Conservation (phyloP, 2,329 filamentous ascomycete species). For the Camillea tinctor region DNA sequence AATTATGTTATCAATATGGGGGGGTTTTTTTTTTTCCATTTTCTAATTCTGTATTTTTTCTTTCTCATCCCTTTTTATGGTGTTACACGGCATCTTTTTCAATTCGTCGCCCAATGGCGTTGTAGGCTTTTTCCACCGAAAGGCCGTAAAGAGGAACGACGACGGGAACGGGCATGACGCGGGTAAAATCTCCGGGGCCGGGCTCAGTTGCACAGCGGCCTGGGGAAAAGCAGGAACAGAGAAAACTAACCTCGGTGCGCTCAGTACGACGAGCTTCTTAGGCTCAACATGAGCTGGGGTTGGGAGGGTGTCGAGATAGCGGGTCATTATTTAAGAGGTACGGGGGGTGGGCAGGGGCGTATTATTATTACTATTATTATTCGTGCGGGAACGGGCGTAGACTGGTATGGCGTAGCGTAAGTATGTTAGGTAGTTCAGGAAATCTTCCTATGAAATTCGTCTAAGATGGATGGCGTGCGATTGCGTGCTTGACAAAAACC, state of each 20-base stretch:
- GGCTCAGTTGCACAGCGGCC: not conserved
- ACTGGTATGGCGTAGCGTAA: too few species aligned
- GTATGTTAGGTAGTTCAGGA: not conserved
- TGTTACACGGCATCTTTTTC: not conserved
- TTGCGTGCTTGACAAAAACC: constrained; percentile 13
- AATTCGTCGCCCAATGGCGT: not conserved
- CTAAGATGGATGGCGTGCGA: constrained; percentile 10
- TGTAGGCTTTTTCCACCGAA: not conserved
- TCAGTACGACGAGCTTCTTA: constrained; percentile 38
- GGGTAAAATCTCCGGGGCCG: not conserved
- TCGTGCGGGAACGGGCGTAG: not conserved
- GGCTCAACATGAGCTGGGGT: constrained; percentile 29
- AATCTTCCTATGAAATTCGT: not conserved
- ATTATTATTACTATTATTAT: not conserved
- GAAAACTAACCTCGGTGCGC: constrained; percentile 34
- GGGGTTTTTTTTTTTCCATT: too few species aligned
- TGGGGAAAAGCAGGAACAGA: too few species aligned
- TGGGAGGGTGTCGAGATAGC: constrained; percentile 35
- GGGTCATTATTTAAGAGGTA: constrained; percentile 29
- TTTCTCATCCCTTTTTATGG: too few species aligned
- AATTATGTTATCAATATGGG: not conserved
- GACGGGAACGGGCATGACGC: not conserved
- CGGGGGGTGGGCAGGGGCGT: too few species aligned
- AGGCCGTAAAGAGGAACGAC: too few species aligned
- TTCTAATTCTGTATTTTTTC: too few species aligned